These are phyloP conservation scores for Leishmania guyanensis DNA, from an alignment of 208 protist genomes.

Conservation along the genomic window DNA sequence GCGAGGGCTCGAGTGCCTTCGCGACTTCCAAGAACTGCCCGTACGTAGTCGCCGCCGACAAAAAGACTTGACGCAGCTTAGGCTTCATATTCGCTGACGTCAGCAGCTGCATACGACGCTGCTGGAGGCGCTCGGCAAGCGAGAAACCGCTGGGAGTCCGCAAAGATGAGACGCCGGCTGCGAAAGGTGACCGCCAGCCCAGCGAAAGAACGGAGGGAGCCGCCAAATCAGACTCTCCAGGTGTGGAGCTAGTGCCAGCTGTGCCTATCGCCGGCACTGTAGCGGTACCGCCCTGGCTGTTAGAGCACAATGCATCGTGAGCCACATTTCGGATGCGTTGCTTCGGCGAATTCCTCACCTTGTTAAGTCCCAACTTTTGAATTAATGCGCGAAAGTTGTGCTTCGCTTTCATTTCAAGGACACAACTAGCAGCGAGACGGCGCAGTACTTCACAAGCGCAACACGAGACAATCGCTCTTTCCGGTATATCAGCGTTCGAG, in stretches of 20 bases:
- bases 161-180: neutral
- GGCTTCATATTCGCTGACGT: constrained; percentile 22
- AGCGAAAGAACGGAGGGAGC: neutral
- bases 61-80: constrained; percentile 22
- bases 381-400: constrained; percentile 34
- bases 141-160: neutral
- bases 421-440: neutral
- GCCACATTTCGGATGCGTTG: constrained; percentile 30
- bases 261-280: neutral
- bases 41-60: constrained; percentile 11
- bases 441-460: neutral
- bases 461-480: neutral
- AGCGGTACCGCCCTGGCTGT: no score
- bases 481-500: neutral
- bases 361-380: constrained; percentile 33
- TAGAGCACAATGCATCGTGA: constrained; percentile 1
- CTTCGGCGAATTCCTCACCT: constrained; percentile 32
- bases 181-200: constrained; percentile 1
- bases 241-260: neutral
- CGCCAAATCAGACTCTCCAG: neutral
- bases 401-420: constrained; percentile 10
- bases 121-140: constrained; percentile 18
- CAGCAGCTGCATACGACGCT: constrained; percentile 20
- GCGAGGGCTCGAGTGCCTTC: neutral
- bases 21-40: constrained; percentile 1